These are phyloP conservation scores for Podochytrium sp. DNA, from an alignment of 192 early-diverging fungal genomes.

Conservation along the genomic window DNA sequence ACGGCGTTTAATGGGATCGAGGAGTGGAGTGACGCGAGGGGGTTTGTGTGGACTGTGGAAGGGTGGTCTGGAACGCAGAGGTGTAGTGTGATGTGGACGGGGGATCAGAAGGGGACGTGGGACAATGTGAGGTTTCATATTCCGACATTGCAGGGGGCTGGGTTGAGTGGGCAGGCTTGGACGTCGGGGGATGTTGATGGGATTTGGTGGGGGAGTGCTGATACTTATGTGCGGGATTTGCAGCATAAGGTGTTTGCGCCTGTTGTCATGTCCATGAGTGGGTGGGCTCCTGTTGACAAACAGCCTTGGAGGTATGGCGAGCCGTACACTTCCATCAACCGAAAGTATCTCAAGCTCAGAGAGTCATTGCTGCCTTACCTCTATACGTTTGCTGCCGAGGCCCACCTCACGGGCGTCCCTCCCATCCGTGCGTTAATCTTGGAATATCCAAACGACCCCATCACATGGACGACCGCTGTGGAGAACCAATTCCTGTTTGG, in stretches of 20 bases:
- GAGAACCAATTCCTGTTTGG: conserved; percentile 24
- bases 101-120: conserved; percentile 9
- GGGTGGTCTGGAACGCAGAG: conserved; percentile 22
- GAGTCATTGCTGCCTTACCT: conserved; percentile 17
- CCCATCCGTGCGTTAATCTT: conserved; percentile 1
- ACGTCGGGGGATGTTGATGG: conserved; percentile 13
- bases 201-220: neutral
- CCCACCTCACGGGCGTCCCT: conserved; percentile 4
- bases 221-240: conserved; percentile 11
- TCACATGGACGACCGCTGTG: neutral
- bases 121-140: conserved; percentile 15
- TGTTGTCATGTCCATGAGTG: conserved; percentile 13
- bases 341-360: conserved; percentile 9
- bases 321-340: conserved; percentile 26
- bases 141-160: conserved; percentile 11
- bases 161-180: neutral
- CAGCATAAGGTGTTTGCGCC: conserved; percentile 18
- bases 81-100: neutral
- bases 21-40: neutral
- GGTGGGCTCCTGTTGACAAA: neutral
- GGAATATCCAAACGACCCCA: conserved; percentile 17
- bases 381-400: conserved; percentile 11
- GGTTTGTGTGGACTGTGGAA: conserved; percentile 2
- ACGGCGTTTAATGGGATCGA: conserved; percentile 1
- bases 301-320: conserved; percentile 15